Evolutionary conservation across 1,284 basidiomycete genomes (phyloP), one percentile per base, ranked within the genome.

Genomic region (Cutaneotrichosporon daszewskae): DNA sequence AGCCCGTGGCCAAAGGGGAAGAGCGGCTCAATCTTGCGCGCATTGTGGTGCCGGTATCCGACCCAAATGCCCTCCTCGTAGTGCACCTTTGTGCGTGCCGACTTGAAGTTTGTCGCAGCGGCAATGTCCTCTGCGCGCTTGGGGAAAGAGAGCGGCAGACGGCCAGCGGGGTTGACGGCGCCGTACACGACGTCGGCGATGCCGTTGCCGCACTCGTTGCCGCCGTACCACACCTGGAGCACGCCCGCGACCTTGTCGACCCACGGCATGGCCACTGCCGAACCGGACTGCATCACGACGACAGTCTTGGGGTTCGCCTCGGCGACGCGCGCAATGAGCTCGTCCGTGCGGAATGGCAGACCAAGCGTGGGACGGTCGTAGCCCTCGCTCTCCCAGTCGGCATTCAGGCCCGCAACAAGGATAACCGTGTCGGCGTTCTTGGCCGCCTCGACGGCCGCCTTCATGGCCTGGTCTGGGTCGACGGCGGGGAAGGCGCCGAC

Each of bases 1-100:
- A 90, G 77, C 14, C 88, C 89, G 59, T 66, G 84, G 77, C 86
- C 86, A 63, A 88, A 89, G 20, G 84, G 76, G 69, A 82, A 88
- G 12, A 79, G 74, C 2, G 86, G 83, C 13, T 71, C 68, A 45
- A 87, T 80, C 17, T 74, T 75, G 41, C 79, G 72, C 54, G 81
- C 77, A 32, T 83, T 79, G 59, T 79, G 85, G 58, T 84, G 79
- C 58, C 84, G 87, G 72, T 88, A 88, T 13, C 86, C 86, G 77
- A 63, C 59, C 43, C 43, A 59, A 27, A 47, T 53, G 28, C 57
- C 63, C 43, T 66, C 59, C 13, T 37, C 43, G 46, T 76, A 78
- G 31, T 83, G 82, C 37, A 83, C 77, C 63, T 84, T 82, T 4
- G 79, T 80, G 32, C 70, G 77, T 45, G 81, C 78, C 7, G 45